Base-by-base conservation (phyloP, 352 stramenopile species). In the Phytophthora sp. region DNA sequence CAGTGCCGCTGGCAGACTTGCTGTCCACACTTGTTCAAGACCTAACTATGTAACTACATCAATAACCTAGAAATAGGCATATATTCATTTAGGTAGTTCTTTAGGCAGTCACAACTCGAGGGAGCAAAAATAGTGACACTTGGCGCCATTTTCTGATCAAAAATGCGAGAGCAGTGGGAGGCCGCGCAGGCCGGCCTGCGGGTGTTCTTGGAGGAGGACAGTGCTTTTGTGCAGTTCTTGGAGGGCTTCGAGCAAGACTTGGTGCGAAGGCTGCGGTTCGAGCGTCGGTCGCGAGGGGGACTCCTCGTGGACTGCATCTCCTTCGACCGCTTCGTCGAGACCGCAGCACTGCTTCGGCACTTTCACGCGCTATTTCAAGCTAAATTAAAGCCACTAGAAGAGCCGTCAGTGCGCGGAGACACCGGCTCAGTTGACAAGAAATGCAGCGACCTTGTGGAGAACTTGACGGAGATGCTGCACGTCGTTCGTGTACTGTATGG, bases 191-290 rank as follows among this genome's bases (percentile, higher is more conserved):
- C 57, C 20, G 42, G 32, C 3, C 50, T 76, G 3, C 54, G 52
- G 18, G 52, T 58, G 26, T 69, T 74, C 43, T 56, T 79, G 42
- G 62, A 74, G 13, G 62, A 74, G 42, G 71, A 79, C 39, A 41
- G 31, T 15, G 46, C 55, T 8, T 79, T 63, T 30, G 48, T 61
- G 21, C 45, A 38, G n/a, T 74, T 76, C 30, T 35, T 79, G 11
- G 46, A 55, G 12, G 55, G 23, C 20, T 13, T 73, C n/a, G 58
- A 74, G 13, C 39, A 41, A 8, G 13, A 54, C 2, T 20, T 74
- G n/a, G 38, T 54, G 27, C 54, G 39, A 13, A 75, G 53, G 20
- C 31, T 79, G 30, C 57, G 66, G 1, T 76, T 79, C 23, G 15
- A 34, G 1, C 32, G 39, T 31, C 51, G 34, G 12, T 54, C 27